Evolutionary conservation across 163 green algal genomes (phyloP), one percentile per base, ranked within the genome.

Genomic region (Scenedesmus sp.): DNA sequence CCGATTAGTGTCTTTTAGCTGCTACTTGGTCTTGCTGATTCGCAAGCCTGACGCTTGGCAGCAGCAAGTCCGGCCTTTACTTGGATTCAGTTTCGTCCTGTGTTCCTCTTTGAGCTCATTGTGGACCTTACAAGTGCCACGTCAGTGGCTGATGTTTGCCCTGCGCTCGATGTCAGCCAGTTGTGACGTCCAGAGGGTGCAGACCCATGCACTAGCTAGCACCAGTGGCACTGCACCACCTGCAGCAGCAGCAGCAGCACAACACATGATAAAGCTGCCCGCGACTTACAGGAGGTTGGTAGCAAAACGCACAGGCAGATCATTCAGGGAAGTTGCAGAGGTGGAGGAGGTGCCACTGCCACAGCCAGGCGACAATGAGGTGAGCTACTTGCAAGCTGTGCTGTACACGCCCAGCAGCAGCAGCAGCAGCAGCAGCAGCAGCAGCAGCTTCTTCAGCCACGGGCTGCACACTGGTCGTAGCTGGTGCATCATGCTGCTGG

Each of bases 301-400:
- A 3, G 89, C 83, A 1, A 81, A 73, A 40, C 42, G 53, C 51
- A 82, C 83, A 30, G 89, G 70, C 37, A 70, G 51, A 2, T 90
- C 83, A 30, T 92, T 92, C n/a, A 81, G n/a, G 33, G 89, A 81
- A 1, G 83, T 90, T 35, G 83, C 83, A 53, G 61, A 87, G 15
- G 82, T 87, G 0, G 51, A 82, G 35, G 70, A 85, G 51, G 33
- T 26, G 20, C 81, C 81, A 20, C 26, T 92, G 91, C 80, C 46
- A 13, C 10, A 61, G 33, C 93, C 92, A 88, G 85, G 81, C 0
- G 61, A 65, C 51, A 90, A 76, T 30, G 79, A 95, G 88, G 86
- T 93, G 0, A 3, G 93, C 20, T 68, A 18, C 0, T 18, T n/a
- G 18, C 16, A 4, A 44, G 90, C 87, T 59, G 5, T 65, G 1